Evolutionary conservation across 768 basidiomycete genomes (phyloP).

Genomic region (Serendipita sp.): DNA sequence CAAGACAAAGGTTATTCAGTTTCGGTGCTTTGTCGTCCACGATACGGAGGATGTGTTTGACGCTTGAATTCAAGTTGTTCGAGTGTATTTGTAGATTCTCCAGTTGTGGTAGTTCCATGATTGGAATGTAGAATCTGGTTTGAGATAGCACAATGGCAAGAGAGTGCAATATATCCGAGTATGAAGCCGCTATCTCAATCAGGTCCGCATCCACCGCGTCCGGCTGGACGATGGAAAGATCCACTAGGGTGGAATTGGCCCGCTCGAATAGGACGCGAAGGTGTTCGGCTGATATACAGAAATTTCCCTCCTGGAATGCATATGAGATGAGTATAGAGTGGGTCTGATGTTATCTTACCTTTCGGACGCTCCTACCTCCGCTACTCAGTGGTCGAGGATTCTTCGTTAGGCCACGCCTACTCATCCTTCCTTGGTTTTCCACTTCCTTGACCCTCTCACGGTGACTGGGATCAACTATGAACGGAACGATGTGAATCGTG

Average conservation of each 20-base stretch:
- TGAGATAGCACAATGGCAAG: neutral
- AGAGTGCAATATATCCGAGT: neutral
- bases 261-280: neutral
- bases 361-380: neutral
- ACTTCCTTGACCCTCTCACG: neutral
- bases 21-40: neutral
- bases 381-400: neutral
- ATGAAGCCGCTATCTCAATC: neutral
- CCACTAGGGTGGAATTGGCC: neutral
- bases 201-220: neutral
- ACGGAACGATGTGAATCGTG: neutral
- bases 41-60: neutral
- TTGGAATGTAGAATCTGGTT: neutral
- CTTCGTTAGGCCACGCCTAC: neutral
- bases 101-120: neutral
- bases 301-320: neutral
- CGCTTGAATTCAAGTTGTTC: neutral
- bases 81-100: conserved; percentile 6
- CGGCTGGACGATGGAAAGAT: neutral
- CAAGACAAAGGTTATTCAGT: neutral
- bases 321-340: neutral
- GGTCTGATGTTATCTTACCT: neutral
- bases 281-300: neutral
- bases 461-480: neutral
- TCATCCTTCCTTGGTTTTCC: conserved; percentile 1